These are phyloP conservation scores for Termitomyces sp. DNA, from an alignment of 768 basidiomycete species.

Conservation along the genomic window DNA sequence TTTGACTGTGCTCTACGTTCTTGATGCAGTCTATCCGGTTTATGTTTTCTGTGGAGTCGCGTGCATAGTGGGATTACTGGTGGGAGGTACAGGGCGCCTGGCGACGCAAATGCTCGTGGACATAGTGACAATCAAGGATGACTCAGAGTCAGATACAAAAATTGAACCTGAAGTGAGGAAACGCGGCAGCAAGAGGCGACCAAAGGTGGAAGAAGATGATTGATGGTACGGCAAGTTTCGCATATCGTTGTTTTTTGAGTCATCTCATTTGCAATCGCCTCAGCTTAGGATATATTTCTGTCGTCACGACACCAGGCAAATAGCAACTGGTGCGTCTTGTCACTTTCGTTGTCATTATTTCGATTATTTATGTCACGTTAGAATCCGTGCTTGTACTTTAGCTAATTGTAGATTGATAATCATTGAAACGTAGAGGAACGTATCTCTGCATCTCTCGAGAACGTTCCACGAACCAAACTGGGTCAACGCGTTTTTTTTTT, in stretches of 20 bases:
- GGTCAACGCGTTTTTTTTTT: no score
- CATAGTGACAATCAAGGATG: not conserved
- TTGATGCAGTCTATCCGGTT: constrained; percentile 44
- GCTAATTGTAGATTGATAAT: not conserved
- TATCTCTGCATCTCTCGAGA: not conserved
- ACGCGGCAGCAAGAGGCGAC: not conserved
- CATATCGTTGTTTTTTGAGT: not conserved
- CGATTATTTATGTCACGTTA: not conserved
- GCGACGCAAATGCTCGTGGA: constrained; percentile 11
- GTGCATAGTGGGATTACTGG: constrained; percentile 40
- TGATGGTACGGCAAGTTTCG: not conserved
- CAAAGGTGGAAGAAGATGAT: not conserved
- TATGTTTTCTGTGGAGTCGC: constrained; percentile 54
- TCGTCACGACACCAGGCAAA: not conserved
- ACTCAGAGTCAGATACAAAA: not conserved
- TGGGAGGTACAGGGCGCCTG: constrained; percentile 34
- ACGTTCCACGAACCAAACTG: no score
- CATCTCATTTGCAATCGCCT: no score
- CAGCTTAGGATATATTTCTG: no score
- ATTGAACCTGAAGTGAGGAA: not conserved
- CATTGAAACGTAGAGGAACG: no score
- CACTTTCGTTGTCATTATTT: not conserved
- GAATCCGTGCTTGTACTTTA: not conserved
- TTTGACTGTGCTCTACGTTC: constrained; percentile 26
- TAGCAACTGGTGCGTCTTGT: not conserved